phyloP scores from a whole-genome alignment of 306 rosid species.

The Dryas drummondii region DNA sequence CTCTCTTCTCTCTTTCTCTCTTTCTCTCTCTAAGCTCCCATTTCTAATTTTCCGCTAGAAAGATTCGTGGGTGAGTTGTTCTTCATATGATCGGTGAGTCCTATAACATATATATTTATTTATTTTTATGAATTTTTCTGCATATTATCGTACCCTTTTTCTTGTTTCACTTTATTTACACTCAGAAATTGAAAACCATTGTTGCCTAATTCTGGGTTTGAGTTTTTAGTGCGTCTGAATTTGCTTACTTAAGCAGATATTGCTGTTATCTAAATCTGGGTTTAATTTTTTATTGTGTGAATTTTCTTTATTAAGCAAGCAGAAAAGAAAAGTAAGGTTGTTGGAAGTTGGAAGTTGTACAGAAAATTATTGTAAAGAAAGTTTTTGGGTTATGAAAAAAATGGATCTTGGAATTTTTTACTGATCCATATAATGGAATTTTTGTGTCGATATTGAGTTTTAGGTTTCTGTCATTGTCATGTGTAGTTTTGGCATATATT shows the following conservation, averaged over 20 bases:
- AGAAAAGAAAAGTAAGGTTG: background rate
- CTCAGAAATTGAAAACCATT: constrained; percentile 1
- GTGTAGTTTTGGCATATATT: background rate
- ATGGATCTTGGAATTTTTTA: constrained; percentile 42
- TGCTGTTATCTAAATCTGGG: constrained; percentile 24
- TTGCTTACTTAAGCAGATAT: constrained; percentile 3
- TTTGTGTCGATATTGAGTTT: constrained; percentile 9
- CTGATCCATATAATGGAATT: constrained; percentile 23
- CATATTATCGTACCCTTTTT: constrained; percentile 10
- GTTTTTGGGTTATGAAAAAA: constrained; percentile 16
- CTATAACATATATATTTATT: constrained; percentile 14
- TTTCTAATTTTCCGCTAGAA: constrained; percentile 13
- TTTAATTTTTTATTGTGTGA: background rate
- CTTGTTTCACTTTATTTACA: constrained; percentile 2
- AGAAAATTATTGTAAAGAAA: background rate
- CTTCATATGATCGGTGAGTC: constrained; percentile 52
- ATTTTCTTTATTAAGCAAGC: background rate
- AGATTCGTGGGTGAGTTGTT: constrained; percentile 17
- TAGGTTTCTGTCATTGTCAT: constrained; percentile 25
- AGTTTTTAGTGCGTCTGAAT: background rate
- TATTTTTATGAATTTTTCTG: background rate
- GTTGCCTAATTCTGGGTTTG: constrained; percentile 25
- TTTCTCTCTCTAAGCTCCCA: constrained; percentile 27
- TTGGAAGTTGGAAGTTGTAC: background rate
- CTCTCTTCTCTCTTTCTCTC: constrained; percentile 24